Conservation (phyloP, 306 rosid genomes). For the Vicia villosa region DNA sequence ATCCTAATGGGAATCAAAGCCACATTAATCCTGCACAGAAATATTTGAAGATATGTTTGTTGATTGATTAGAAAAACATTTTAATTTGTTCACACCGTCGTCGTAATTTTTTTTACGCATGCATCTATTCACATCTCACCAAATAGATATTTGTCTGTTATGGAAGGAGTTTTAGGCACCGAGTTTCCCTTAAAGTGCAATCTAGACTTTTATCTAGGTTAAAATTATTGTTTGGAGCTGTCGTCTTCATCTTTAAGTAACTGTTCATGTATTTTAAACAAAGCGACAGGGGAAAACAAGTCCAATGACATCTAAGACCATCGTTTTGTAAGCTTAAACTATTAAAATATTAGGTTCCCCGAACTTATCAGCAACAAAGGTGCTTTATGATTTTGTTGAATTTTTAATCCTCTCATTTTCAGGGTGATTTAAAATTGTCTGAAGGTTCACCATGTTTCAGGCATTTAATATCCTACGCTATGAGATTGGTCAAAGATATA, state of each 20-base stretch:
- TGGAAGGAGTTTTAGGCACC: neutral
- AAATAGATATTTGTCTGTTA: too few relatives aligned
- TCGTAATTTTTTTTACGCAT: neutral
- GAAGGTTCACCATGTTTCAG: constrained; percentile 77
- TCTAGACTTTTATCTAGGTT: constrained; percentile 9
- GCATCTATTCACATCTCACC: neutral
- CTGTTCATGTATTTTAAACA: constrained; percentile 1
- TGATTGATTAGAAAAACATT: neutral
- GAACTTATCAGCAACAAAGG: constrained; percentile 25
- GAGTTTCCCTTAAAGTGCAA: neutral
- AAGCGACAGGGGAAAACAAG: constrained; percentile 3
- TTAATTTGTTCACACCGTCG: neutral
- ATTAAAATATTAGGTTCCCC: constrained; percentile 24
- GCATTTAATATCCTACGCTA: constrained; percentile 84
- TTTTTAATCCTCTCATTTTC: constrained; percentile 53
- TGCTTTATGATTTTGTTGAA: constrained; percentile 46
- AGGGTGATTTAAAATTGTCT: constrained; percentile 52
- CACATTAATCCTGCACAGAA: neutral
- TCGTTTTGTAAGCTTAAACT: constrained; percentile 12
- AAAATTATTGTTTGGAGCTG: constrained; percentile 11
- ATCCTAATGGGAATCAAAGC: neutral
- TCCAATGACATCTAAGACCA: constrained; percentile 19
- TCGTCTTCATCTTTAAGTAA: constrained; percentile 24
- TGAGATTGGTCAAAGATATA: constrained; percentile 81
- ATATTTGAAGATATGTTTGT: neutral